Evolutionary conservation across 2,329 filamentous ascomycete species (phyloP).

Genomic region (Beauveria sp.): DNA sequence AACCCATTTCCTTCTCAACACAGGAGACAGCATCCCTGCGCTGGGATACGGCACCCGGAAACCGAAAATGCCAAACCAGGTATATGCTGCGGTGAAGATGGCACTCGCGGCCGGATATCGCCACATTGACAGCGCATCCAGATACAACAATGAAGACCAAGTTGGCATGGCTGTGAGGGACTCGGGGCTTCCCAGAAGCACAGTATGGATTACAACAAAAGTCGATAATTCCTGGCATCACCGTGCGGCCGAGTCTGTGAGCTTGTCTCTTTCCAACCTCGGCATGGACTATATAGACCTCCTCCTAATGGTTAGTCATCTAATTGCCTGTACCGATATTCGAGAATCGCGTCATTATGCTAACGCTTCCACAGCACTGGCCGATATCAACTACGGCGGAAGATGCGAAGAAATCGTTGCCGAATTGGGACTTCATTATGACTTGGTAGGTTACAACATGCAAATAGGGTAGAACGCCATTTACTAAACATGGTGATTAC

Average conservation of each 20-base stretch:
- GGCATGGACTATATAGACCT: slow-evolving; percentile 4
- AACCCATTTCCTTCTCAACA: not conserved
- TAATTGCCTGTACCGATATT: no score
- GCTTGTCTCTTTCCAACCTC: not conserved
- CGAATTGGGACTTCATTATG: slow-evolving; percentile 1
- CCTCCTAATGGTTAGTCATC: slow-evolving; percentile 2
- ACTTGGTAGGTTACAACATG: not conserved
- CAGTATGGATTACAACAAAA: slow-evolving; percentile 8
- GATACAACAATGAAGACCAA: slow-evolving; percentile 9
- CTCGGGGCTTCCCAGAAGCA: not conserved
- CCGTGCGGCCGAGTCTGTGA: slow-evolving; percentile 1
- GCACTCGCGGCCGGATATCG: not conserved
- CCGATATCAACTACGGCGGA: not conserved
- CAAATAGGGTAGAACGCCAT: not conserved
- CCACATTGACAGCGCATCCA: slow-evolving; percentile 3
- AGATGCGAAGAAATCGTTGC: not conserved
- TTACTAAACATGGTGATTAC: not conserved
- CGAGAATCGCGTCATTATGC: not conserved
- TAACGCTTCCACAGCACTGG: not conserved
- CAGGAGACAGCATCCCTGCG: not conserved
- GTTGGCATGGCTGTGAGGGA: slow-evolving; percentile 1
- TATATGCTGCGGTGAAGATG: not conserved
- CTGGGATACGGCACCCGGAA: not conserved
- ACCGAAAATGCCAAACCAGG: not conserved
- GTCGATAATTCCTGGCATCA: slow-evolving; percentile 8